Evolutionary conservation across 2,329 filamentous ascomycete species (phyloP), one percentile per base, ranked within the genome.

Genomic region (Chaetomiaceae sp.): DNA sequence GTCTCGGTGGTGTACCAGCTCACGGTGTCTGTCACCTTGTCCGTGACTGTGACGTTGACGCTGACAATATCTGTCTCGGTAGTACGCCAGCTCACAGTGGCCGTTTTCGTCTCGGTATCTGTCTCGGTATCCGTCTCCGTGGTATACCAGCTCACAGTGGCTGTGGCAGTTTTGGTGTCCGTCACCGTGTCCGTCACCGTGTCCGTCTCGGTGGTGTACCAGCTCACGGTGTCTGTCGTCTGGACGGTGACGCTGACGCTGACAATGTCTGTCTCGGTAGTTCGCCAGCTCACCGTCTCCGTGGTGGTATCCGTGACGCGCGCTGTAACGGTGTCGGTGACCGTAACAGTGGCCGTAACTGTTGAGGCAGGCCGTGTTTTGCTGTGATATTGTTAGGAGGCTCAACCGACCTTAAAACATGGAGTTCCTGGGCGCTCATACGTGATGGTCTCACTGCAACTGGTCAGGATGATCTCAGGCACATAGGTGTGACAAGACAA

Each of bases 11-110:
- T 45, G 10, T 14, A 9, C 38, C 38, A 44, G 33, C 37, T 42
- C 22, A 44, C 48, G 6, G 44, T 50, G n/a, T 34, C 44, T 27
- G 36, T 49, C 38, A 51, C 44, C 33, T 51, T 37, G 24, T 45
- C 37, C 1, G n/a, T n/a, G n/a, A n/a, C n/a, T n/a, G n/a, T n/a
- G n/a, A n/a, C n/a, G n/a, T n/a, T n/a, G n/a, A n/a, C n/a, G n/a
- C n/a, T n/a, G n/a, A n/a, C n/a, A n/a, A n/a, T n/a, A n/a, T n/a
- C n/a, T n/a, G n/a, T n/a, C n/a, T n/a, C n/a, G n/a, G n/a, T n/a
- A n/a, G n/a, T n/a, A n/a, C n/a, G n/a, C n/a, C n/a, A n/a, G n/a
- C n/a, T n/a, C 10, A 30, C n/a, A n/a, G n/a, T n/a, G n/a, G n/a
- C 22, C 3, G 44, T 50, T 10, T 26, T 39, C 12, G 42, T 49